These are phyloP conservation scores for Pyrenophora teres DNA, from an alignment of 2,329 filamentous ascomycete species.

Conservation along the genomic window DNA sequence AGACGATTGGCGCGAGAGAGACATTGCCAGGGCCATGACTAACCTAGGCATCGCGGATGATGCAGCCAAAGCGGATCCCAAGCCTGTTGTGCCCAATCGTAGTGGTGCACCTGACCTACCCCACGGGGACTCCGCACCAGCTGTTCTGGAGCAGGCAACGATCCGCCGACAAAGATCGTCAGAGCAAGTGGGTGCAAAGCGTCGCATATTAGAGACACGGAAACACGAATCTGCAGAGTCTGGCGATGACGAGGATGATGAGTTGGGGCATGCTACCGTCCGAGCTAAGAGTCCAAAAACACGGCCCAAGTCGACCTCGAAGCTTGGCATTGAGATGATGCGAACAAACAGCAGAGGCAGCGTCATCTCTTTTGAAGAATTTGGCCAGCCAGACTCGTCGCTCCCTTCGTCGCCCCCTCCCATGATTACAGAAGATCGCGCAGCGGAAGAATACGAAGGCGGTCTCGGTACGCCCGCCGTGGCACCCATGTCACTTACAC, in stretches of 20 bases:
- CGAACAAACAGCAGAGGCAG: constrained; percentile 93
- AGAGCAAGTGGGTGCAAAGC: constrained; percentile 75
- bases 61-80: constrained; percentile 50
- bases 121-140: constrained; percentile 60
- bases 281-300: constrained; percentile 58
- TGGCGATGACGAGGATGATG: constrained; percentile 93
- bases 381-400: constrained; percentile 40
- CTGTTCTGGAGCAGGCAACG: constrained; percentile 59
- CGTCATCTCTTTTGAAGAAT: constrained; percentile 57
- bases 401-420: constrained; percentile 48
- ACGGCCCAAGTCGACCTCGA: constrained; percentile 63
- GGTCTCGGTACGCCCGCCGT: constrained; percentile 30
- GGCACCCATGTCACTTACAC: constrained; percentile 51
- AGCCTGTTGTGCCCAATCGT: constrained; percentile 33
- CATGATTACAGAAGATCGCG: constrained; percentile 49
- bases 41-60: constrained; percentile 79
- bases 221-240: constrained; percentile 79
- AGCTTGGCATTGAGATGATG: constrained; percentile 97
- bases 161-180: constrained; percentile 68
- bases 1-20: constrained; percentile 75
- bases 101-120: constrained; percentile 43
- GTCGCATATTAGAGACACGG: constrained; percentile 74
- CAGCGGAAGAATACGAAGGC: constrained; percentile 41
- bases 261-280: constrained; percentile 66
- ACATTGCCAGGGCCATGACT: constrained; percentile 55